Base-by-base conservation (phyloP, 495 filamentous ascomycete genomes). In the Penicillium arizonense region DNA sequence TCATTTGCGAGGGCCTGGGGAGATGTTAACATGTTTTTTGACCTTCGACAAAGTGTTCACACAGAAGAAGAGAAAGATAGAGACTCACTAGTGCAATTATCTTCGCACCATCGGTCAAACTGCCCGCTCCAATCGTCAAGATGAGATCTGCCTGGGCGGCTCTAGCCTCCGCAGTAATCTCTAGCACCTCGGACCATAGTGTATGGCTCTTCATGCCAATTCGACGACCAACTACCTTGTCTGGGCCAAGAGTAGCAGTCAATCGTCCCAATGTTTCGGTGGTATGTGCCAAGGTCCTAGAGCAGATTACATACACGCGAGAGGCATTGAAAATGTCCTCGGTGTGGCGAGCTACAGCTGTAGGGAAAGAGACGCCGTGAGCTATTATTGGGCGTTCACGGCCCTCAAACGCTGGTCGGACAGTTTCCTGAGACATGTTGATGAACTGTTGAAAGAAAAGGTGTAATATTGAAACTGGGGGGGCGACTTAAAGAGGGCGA, bases 101-200 rank as follows among this genome's bases (percentile, higher is more conserved):
- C 63, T 86, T 87, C 3, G 82, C 81, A 0, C 69, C 82, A 60
- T 87, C 85, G 1, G 82, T 83, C 55, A 87, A 58, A 32, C 77
- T 82, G 0, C 84, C 84, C 12, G 74, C 84, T 28, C 85, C 84
- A 3, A 87, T 66, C 0, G 83, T 87, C 32, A 88, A 58, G 34
- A 87, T 62, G 24, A 78, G 58, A 71, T 88, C 84, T 4, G 77
- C 79, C 9, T 74, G 48, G 13, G 67, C 68, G 14, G 60, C 59
- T n/a, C 71, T 60, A 1, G 77, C 67, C 7, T 86, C 81, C 4
- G 72, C 59, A 10, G 73, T 62, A 28, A 87, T 78, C 35, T 81
- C 72, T 3, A 87, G 50, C 3, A 86, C 70, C 47, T 86, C 85
- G 18, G 78, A 78, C 76, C 74, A 85, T 30, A 77, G 71, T 3